Evolutionary conservation across 768 basidiomycete species (phyloP).

Genomic region (Leccinum boreale): DNA sequence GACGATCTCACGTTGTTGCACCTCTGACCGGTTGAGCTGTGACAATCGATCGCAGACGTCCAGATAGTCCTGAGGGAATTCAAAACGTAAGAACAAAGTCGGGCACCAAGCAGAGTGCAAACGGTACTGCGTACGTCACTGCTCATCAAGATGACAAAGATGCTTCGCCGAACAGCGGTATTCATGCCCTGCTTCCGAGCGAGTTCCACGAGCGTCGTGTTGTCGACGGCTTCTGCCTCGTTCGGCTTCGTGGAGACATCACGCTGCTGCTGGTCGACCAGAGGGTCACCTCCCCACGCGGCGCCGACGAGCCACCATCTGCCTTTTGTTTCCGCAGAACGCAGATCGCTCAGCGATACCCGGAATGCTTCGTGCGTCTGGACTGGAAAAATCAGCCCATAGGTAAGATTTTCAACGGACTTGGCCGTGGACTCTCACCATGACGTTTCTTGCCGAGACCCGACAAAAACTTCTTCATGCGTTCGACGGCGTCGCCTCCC

Average conservation of each 20-base stretch:
- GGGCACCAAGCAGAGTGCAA: background rate
- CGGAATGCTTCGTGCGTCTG: slow-evolving; percentile 83
- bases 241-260: slow-evolving; percentile 17
- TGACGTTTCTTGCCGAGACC: too few species aligned
- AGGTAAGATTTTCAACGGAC: background rate
- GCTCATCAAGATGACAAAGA: slow-evolving; percentile 95
- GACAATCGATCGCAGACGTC: slow-evolving; percentile 91
- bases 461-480: too few species aligned
- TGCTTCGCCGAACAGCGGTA: slow-evolving; percentile 86
- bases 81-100: background rate
- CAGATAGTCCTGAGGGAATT: slow-evolving; percentile 76
- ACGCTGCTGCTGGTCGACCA: slow-evolving; percentile 66
- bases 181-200: slow-evolving; percentile 98
- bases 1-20: slow-evolving; percentile 92
- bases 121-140: slow-evolving; percentile 64
- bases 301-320: slow-evolving; percentile 99
- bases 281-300: slow-evolving; percentile 91
- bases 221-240: slow-evolving; percentile 29
- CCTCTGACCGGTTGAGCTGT: slow-evolving; percentile 78
- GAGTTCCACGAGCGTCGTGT: slow-evolving; percentile 61
- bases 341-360: slow-evolving; percentile 82
- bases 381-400: slow-evolving; percentile 42
- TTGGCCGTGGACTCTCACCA: too few species aligned
- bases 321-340: slow-evolving; percentile 77
- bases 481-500: too few species aligned